Evolutionary conservation across 371 early-diverging fungal genomes (phyloP).

Genomic region (Mortierella sp.): DNA sequence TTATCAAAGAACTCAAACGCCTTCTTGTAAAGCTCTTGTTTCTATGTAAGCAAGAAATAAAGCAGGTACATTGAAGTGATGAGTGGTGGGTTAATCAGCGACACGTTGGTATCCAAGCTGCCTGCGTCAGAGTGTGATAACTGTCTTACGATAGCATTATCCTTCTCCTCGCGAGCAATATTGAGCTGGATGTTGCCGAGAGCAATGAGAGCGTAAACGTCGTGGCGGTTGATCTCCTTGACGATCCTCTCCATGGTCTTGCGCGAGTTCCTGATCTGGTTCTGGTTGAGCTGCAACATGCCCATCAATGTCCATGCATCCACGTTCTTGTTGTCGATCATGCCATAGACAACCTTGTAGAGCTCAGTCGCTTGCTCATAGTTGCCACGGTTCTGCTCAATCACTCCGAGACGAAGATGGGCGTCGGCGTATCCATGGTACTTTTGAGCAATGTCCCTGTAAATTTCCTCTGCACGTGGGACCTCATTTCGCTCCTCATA

Average conservation of each 20-base stretch:
- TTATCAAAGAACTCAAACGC: slow-evolving; percentile 89
- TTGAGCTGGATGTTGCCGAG: slow-evolving; percentile 87
- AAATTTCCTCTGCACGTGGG: slow-evolving; percentile 75
- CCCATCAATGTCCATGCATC: slow-evolving; percentile 84
- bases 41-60: slow-evolving; percentile 15
- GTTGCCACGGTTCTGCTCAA: slow-evolving; percentile 67
- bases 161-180: slow-evolving; percentile 68
- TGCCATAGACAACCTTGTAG: slow-evolving; percentile 75
- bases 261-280: slow-evolving; percentile 73
- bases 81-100: not conserved
- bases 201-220: slow-evolving; percentile 83
- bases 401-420: slow-evolving; percentile 83
- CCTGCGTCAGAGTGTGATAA: not conserved
- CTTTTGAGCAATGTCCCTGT: slow-evolving; percentile 70
- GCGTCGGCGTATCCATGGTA: slow-evolving; percentile 85
- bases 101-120: not conserved
- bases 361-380: slow-evolving; percentile 72
- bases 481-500: slow-evolving; percentile 76
- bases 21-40: slow-evolving; percentile 73
- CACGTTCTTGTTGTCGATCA: slow-evolving; percentile 70
- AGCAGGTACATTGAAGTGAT: slow-evolving; percentile 3
- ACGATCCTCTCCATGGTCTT: slow-evolving; percentile 85
- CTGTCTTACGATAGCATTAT: slow-evolving; percentile 36
- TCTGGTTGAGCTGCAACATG: slow-evolving; percentile 68
- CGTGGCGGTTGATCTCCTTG: slow-evolving; percentile 82